Base-by-base conservation (phyloP, 441 rosid genomes). In the Manihot esculenta region DNA sequence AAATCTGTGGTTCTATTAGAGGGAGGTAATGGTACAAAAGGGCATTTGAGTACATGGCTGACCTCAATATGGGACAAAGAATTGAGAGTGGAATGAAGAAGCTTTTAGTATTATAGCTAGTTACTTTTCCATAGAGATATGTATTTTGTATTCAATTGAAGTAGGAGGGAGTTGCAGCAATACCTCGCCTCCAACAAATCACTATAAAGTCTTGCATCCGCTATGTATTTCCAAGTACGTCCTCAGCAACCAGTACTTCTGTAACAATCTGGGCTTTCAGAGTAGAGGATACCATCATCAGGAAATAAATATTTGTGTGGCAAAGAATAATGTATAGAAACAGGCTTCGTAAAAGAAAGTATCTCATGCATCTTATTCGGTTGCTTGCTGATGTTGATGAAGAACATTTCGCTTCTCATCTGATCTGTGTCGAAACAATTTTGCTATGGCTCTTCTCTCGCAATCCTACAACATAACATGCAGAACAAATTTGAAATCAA, bases 371-470 rank as follows among this genome's bases (percentile, higher is more conserved):
- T 67, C 66, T 77, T 84, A 88, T 76, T 75, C 81, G 9, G 70
- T 76, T 68, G 80, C 84, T 81, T 77, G 84, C 74, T 79, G 84
- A 49, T 51, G 78, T 76, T 79, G 84, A 49, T 55, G 78, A 61
- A 72, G 80, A 70, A 62, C 74, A 77, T 75, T 80, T 63, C 84
- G 81, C 81, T 87, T 88, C 86, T 95, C 98, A 45, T 85, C 88
- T 47, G 92, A 78, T 71, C 96, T 85, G 75, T 93, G 99, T 56
- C 82, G 95, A 75, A 84, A 93, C 80, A 89, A 72, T 82, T 92
- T 92, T 0, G 99, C 91, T 61, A 91, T 71, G 27, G 83, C 80
- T 79, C 98, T 84, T 82, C 99, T 91, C 78, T 95, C 99, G 69
- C 99, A 95, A 72, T 93, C 99, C 99, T 95, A 91, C 74, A 75